Base-by-base conservation (phyloP, 176 grass and related monocot species). In the Alopecurus myosuroides region DNA sequence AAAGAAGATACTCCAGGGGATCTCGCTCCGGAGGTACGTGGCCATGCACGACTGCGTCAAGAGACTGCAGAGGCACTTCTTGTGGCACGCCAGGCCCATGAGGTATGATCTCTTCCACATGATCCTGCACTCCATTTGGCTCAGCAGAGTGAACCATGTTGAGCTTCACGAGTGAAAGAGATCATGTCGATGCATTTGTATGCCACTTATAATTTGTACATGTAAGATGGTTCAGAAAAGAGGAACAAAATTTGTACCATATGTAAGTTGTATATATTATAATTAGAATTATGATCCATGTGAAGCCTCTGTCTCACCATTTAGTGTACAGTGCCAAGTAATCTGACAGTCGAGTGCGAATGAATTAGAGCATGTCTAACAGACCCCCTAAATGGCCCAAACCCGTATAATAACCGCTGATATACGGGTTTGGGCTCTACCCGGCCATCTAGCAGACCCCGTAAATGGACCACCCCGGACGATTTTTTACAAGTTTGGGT, bases 81-180 rank as follows among this genome's bases (percentile, higher is more conserved):
- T 97, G 40, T 97, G 94, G 94, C 94, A 97, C 55, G 85, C 79
- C 4, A 97, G 82, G 77, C 92, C 94, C 1, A 12, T 94, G n/a
- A 92, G 91, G 78, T 94, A 94, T 55, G 94, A 97, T 81, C 50
- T 97, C 33, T 97, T 94, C 85, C 87, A 97, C 87, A 97, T 97
- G 89, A 92, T 97, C 81, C 81, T 97, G 74, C 94, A 97, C 77
- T 97, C 94, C 17, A 94, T 97, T 88, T 97, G 94, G 94, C 75
- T 88, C 49, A 92, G 86, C 23, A 89, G 94, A 74, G 57, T 97
- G 3, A 94, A 94, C 69, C 87, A 94, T 58, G 73, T 90, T 33
- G 60, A 86, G 62, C 23, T 95, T 28, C 48, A 90, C 22, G 71
- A 84, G 39, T 85, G 57, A 77, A 70, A 50, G 37, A 68, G 7